phyloP scores from a whole-genome alignment of 495 filamentous ascomycete genomes.

The Sporormia fimetaria region DNA sequence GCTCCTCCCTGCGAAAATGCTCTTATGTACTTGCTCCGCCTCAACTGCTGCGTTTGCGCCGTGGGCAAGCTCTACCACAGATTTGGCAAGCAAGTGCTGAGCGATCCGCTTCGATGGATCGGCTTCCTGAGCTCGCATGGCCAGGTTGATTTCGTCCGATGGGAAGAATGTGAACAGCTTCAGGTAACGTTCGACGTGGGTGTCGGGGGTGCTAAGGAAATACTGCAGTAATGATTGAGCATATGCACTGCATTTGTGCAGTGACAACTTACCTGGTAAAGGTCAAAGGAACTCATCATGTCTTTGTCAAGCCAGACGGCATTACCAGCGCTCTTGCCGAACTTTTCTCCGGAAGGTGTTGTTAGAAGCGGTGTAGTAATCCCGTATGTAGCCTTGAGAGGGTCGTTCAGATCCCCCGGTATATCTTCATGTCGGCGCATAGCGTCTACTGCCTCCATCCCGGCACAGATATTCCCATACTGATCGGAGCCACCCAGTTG shows the following conservation, averaged over 20 bases:
- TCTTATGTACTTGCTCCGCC: slow-evolving; percentile 22
- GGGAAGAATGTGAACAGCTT: slow-evolving; percentile 89
- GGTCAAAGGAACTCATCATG: slow-evolving; percentile 69
- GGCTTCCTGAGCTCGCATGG: slow-evolving; percentile 54
- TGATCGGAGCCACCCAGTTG: slow-evolving; percentile 95
- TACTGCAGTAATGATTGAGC: slow-evolving; percentile 41
- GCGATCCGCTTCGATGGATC: slow-evolving; percentile 61
- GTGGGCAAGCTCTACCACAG: slow-evolving; percentile 71
- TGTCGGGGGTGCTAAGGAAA: slow-evolving; percentile 75
- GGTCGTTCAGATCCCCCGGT: slow-evolving; percentile 27
- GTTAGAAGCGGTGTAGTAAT: slow-evolving; percentile 86
- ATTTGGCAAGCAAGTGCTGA: slow-evolving; percentile 68
- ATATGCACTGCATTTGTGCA: not conserved
- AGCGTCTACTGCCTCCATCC: slow-evolving; percentile 70
- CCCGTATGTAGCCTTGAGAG: slow-evolving; percentile 49
- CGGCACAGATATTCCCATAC: slow-evolving; percentile 89
- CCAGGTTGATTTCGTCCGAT: slow-evolving; percentile 44
- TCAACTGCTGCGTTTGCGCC: slow-evolving; percentile 34
- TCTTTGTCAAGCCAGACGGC: slow-evolving; percentile 83
- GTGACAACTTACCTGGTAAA: slow-evolving; percentile 56
- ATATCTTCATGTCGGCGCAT: slow-evolving; percentile 43
- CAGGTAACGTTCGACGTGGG: slow-evolving; percentile 64
- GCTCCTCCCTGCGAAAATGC: slow-evolving; percentile 15
- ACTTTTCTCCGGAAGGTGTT: slow-evolving; percentile 73
- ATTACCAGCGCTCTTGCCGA: slow-evolving; percentile 91